Percentiles rank a stretch among this genome's conserved stretches.
These are phyloP conservation scores for Sporobolomyces phaffii DNA, from an alignment of 768 basidiomycete genomes.

Conservation along the genomic window DNA sequence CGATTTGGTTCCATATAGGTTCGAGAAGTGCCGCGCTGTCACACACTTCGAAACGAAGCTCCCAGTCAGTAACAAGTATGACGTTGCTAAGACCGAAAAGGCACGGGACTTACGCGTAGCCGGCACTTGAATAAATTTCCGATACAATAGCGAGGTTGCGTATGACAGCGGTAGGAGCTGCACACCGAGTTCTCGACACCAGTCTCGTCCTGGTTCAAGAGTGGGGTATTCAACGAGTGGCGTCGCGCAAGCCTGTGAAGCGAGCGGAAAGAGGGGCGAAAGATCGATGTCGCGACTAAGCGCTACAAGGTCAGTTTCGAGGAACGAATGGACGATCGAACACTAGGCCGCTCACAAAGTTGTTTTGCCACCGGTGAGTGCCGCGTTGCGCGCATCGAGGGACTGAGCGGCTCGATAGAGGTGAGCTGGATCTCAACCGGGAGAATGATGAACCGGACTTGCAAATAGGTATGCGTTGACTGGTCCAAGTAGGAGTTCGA, in stretches of 20 bases:
- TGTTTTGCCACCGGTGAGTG: neutral
- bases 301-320: too few species aligned
- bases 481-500: neutral
- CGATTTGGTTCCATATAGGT: slow-evolving; percentile 1
- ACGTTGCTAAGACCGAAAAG: neutral
- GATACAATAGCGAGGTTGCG: slow-evolving; percentile 4
- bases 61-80: neutral
- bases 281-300: slow-evolving; percentile 4
- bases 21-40: neutral
- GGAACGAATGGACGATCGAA: neutral
- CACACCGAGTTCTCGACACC: neutral
- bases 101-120: neutral
- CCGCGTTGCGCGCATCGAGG: slow-evolving; percentile 3
- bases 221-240: neutral
- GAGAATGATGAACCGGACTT: too few species aligned
- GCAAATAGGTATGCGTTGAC: slow-evolving; percentile 9
- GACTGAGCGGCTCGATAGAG: neutral
- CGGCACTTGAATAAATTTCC: neutral
- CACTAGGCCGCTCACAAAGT: neutral
- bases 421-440: too few species aligned
- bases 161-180: slow-evolving; percentile 1
- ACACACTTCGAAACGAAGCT: neutral
- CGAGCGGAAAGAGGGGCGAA: neutral
- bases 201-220: neutral
- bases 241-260: neutral